A percentile compares a stretch with the other conserved stretches of the same genome.
These are phyloP conservation scores for Calonectria multiphialidica DNA, from an alignment of 2,329 filamentous ascomycete species.

Conservation along the genomic window DNA sequence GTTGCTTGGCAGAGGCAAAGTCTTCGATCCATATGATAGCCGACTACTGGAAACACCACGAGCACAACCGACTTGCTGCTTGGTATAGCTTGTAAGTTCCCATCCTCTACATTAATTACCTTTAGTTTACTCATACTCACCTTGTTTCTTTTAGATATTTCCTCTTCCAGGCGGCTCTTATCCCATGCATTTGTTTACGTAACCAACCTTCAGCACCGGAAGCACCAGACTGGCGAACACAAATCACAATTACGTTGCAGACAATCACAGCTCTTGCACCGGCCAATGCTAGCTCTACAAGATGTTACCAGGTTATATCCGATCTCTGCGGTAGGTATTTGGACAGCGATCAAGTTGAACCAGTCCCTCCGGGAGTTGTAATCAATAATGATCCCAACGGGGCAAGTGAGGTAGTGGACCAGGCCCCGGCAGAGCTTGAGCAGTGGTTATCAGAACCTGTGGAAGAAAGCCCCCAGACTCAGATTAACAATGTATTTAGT, in stretches of 20 bases:
- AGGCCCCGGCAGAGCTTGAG: not conserved
- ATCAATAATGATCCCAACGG: not conserved
- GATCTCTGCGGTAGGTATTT: conserved; percentile 55
- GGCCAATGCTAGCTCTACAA: conserved; percentile 54
- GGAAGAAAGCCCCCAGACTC: conserved; percentile 55
- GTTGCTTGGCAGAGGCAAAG: conserved; percentile 56
- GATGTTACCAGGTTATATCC: conserved; percentile 56
- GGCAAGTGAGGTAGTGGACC: not conserved
- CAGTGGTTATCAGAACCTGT: conserved; percentile 38
- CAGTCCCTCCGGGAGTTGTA: not conserved
- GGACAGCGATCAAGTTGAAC: conserved; percentile 30
- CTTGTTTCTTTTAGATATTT: conserved; percentile 52
- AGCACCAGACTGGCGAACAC: conserved; percentile 54
- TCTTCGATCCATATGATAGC: conserved; percentile 54
- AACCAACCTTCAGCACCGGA: conserved; percentile 53
- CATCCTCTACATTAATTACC: too few relatives aligned
- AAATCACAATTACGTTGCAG: conserved; percentile 52
- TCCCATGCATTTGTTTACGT: conserved; percentile 60
- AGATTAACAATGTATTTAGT: conserved; percentile 55
- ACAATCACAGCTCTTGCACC: conserved; percentile 51
- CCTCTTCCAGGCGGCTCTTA: conserved; percentile 61
- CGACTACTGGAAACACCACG: conserved; percentile 51
- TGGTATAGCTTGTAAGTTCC: conserved; percentile 56
- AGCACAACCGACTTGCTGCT: conserved; percentile 54
- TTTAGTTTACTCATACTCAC: not conserved